Percentiles rank a stretch among this genome's conserved stretches.
Evolutionary conservation across 2,329 filamentous ascomycete genomes (phyloP).

Genomic region (Phaeosphaeriaceae sp.): DNA sequence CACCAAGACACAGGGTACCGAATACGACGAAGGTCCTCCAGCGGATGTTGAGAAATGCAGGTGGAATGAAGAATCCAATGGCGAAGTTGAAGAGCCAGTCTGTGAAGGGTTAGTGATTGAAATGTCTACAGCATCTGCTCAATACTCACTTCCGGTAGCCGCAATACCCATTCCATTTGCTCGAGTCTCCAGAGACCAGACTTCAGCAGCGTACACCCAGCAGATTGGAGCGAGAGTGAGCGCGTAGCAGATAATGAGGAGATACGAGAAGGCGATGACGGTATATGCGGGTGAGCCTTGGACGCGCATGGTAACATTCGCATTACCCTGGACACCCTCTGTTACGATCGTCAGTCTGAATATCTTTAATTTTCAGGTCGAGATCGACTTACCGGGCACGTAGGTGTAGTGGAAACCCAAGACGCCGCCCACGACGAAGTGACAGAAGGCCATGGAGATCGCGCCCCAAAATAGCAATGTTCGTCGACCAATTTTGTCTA

Average conservation of each 20-base stretch:
- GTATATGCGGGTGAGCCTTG: conserved; percentile 63
- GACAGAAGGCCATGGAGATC: conserved; percentile 54
- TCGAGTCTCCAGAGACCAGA: conserved; percentile 68
- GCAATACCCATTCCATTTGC: conserved; percentile 67
- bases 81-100: conserved; percentile 68
- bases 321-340: conserved; percentile 54
- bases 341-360: background rate
- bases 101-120: background rate
- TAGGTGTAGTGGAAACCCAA: conserved; percentile 52
- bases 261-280: conserved; percentile 71
- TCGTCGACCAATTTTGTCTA: conserved; percentile 52
- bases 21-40: conserved; percentile 64
- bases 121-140: background rate
- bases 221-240: conserved; percentile 70
- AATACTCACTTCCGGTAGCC: conserved; percentile 46
- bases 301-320: conserved; percentile 64
- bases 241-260: conserved; percentile 70
- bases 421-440: conserved; percentile 55
- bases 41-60: conserved; percentile 65
- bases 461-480: conserved; percentile 54
- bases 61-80: conserved; percentile 65
- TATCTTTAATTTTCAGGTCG: background rate
- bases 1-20: conserved; percentile 56
- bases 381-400: conserved; percentile 45
- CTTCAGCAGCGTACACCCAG: conserved; percentile 72